A percentile compares a stretch with the other conserved stretches of the same genome.
Evolutionary conservation across 2,329 filamentous ascomycete genomes (phyloP).

Genomic region (Alternaria angustiovoidea): DNA sequence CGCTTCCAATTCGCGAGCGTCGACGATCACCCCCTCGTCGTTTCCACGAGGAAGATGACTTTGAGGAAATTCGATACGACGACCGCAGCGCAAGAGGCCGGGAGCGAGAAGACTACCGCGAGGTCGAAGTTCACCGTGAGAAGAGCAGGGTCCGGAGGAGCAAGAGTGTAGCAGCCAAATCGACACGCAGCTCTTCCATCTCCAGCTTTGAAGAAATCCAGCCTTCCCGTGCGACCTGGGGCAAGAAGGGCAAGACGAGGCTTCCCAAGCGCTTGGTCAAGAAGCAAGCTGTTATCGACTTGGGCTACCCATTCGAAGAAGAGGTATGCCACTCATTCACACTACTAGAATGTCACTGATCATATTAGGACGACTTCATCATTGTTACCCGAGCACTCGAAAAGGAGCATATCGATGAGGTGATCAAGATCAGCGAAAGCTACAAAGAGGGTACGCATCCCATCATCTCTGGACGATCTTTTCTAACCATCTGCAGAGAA

Average conservation of each 20-base stretch:
- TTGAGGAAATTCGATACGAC: conserved; percentile 62
- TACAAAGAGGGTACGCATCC: conserved; percentile 63
- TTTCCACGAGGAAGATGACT: conserved; percentile 76
- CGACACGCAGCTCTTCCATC: conserved; percentile 50
- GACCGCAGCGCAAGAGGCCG: conserved; percentile 30
- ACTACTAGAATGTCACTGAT: conserved; percentile 36
- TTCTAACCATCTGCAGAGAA: conserved; percentile 36
- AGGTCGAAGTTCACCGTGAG: conserved; percentile 58
- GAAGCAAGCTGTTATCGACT: conserved; percentile 79
- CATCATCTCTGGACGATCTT: background rate
- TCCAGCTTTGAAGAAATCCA: conserved; percentile 53
- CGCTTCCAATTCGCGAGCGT: conserved; percentile 63
- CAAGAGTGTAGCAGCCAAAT: conserved; percentile 42
- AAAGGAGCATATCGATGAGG: conserved; percentile 89
- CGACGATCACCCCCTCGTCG: conserved; percentile 56
- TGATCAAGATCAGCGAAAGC: conserved; percentile 82
- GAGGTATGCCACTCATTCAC: conserved; percentile 66
- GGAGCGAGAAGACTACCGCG: conserved; percentile 56
- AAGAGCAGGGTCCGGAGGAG: conserved; percentile 49
- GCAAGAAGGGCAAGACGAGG: conserved; percentile 82
- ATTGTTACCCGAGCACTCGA: conserved; percentile 85
- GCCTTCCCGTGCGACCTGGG: conserved; percentile 43
- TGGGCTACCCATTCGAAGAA: conserved; percentile 86
- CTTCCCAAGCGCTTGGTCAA: conserved; percentile 84
- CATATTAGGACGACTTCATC: conserved; percentile 74